Conservation (phyloP, 176 grass and related monocot species). For the Chloris gayana region DNA sequence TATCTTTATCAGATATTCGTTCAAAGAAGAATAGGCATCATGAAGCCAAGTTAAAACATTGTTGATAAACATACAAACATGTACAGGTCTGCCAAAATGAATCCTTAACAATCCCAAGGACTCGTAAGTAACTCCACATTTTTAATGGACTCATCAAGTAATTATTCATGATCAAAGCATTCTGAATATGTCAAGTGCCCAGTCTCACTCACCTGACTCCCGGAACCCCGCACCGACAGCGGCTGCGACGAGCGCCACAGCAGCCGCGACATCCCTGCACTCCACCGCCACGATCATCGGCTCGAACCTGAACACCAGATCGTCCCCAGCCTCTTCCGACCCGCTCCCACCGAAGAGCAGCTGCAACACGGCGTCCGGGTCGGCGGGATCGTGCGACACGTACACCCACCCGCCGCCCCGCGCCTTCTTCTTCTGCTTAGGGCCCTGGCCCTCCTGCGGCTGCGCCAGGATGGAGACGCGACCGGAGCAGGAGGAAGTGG, state of each 20-base stretch:
- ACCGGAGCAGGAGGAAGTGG: constrained; percentile 95
- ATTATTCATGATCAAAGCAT: neutral
- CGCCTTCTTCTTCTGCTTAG: constrained; percentile 81
- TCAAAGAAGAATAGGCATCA: neutral
- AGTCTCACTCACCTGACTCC: constrained; percentile 69
- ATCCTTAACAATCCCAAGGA: neutral
- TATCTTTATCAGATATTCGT: neutral
- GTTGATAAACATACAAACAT: neutral
- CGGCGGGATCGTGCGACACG: constrained; percentile 79
- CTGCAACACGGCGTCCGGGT: constrained; percentile 52
- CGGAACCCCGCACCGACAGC: constrained; percentile 77
- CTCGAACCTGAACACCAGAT: constrained; percentile 91
- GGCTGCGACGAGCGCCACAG: constrained; percentile 58
- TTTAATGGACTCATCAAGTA: neutral
- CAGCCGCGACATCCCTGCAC: constrained; percentile 63
- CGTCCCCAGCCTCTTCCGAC: constrained; percentile 40
- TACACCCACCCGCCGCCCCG: constrained; percentile 79
- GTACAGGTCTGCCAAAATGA: neutral
- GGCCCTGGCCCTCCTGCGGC: constrained; percentile 16
- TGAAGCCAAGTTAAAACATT: neutral
- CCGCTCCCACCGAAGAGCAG: constrained; percentile 57
- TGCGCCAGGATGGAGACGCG: constrained; percentile 88
- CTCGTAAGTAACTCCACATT: neutral
- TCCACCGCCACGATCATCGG: constrained; percentile 89
- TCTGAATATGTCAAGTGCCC: neutral